Evolutionary conservation across 2,329 filamentous ascomycete species (phyloP).

Genomic region (Blastomyces parvus): DNA sequence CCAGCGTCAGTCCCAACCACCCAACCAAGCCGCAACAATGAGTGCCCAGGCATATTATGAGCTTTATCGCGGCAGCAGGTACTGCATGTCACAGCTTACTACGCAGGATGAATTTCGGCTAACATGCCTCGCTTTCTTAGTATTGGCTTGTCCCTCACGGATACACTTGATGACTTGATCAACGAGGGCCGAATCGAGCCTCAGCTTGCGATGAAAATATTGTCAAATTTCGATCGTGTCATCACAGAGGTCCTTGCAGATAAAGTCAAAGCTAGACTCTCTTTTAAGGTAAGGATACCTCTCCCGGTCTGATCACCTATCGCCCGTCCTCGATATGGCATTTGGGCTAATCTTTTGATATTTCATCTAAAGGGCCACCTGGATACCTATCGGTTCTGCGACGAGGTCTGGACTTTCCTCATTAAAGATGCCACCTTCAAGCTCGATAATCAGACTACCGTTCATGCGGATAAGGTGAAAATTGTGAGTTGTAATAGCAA

Average conservation of each 20-base stretch:
- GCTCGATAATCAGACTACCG: slow-evolving; percentile 68
- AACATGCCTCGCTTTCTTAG: slow-evolving; percentile 41
- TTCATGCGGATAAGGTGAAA: slow-evolving; percentile 88
- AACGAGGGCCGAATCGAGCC: slow-evolving; percentile 91
- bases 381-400: slow-evolving; percentile 97
- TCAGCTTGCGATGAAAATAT: slow-evolving; percentile 96
- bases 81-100: slow-evolving; percentile 28
- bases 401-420: slow-evolving; percentile 98
- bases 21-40: slow-evolving; percentile 29
- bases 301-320: too few relatives aligned
- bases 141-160: slow-evolving; percentile 85
- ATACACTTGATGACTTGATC: slow-evolving; percentile 95
- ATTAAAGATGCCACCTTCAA: slow-evolving; percentile 99
- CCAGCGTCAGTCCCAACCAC: slow-evolving; percentile 9
- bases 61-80: slow-evolving; percentile 98
- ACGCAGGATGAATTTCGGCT: slow-evolving; percentile 15
- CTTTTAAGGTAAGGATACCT: slow-evolving; percentile 68
- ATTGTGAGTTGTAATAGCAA: slow-evolving; percentile 98
- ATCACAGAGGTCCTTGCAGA: slow-evolving; percentile 87
- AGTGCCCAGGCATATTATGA: slow-evolving; percentile 63
- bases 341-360: slow-evolving; percentile 14
- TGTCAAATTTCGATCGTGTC: slow-evolving; percentile 87
- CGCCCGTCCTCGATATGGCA: neutral
- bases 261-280: slow-evolving; percentile 80
- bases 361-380: slow-evolving; percentile 63